Evolutionary conservation across 1,139 yeast species (phyloP).

Genomic region (Debaryomyces subglobosus): DNA sequence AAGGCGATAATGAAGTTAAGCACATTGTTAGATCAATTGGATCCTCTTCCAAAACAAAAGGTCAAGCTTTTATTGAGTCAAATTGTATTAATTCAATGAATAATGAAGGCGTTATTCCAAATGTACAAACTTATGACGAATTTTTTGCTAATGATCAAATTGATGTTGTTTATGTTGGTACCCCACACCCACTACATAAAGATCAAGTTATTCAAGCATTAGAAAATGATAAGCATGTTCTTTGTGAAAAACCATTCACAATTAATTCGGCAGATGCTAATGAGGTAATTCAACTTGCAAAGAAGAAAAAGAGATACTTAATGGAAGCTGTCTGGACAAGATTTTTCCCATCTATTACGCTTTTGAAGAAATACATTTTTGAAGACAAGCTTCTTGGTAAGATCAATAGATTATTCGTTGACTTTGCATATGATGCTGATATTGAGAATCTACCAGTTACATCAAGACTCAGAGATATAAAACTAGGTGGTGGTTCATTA

Average conservation of each 20-base stretch:
- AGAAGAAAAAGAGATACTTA: conserved; percentile 46
- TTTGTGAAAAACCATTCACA: conserved; percentile 66
- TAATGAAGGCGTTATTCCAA: conserved; percentile 25
- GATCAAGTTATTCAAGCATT: conserved; percentile 53
- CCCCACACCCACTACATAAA: conserved; percentile 61
- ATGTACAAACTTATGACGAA: conserved; percentile 31
- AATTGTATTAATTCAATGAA: conserved; percentile 16
- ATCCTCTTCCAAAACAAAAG: conserved; percentile 30
- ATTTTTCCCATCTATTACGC: conserved; percentile 54
- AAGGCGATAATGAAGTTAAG: conserved; percentile 19
- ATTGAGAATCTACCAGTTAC: conserved; percentile 26
- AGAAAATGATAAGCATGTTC: conserved; percentile 53
- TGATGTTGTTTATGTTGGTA: conserved; percentile 59
- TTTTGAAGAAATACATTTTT: conserved; percentile 43
- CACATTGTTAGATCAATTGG: conserved; percentile 40
- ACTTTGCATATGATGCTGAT: conserved; percentile 40
- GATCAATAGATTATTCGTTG: conserved; percentile 43
- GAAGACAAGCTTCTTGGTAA: conserved; percentile 51
- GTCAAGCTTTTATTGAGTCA: conserved; percentile 26
- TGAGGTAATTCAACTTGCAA: conserved; percentile 49
- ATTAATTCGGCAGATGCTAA: conserved; percentile 52
- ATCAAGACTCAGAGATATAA: conserved; percentile 42
- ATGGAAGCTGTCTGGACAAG: conserved; percentile 74
- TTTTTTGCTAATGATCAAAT: conserved; percentile 48
- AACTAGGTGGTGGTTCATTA: conserved; percentile 62